phyloP scores from a whole-genome alignment of 176 grass and related monocot species.

The Pharus latifolius region DNA sequence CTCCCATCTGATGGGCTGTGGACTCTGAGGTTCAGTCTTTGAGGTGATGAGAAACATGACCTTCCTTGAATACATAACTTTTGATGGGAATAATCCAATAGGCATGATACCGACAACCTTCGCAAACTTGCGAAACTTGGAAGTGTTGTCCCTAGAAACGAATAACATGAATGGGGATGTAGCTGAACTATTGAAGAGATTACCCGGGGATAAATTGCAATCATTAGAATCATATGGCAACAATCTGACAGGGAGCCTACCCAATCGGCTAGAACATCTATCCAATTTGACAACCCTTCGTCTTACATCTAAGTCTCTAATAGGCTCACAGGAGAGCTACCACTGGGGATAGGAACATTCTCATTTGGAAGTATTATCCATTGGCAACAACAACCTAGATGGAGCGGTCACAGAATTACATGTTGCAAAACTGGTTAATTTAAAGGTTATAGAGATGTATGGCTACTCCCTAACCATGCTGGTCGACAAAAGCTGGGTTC shows the following conservation, averaged over 20 bases:
- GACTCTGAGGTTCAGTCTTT: neutral
- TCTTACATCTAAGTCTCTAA: neutral
- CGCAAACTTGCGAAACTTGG: neutral
- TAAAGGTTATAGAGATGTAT: neutral
- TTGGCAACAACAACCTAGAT: neutral
- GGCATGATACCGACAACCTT: neutral
- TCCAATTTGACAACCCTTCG: neutral
- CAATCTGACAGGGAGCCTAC: neutral
- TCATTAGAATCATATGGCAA: neutral
- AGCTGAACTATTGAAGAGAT: neutral
- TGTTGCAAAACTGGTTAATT: neutral
- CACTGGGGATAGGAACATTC: neutral
- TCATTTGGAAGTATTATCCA: neutral
- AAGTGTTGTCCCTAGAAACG: neutral
- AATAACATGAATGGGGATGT: neutral
- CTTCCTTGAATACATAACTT: fast-evolving
- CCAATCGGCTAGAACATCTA: neutral
- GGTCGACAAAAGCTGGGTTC: neutral
- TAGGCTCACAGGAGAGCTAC: neutral
- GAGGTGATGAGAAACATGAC: neutral
- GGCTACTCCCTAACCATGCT: neutral
- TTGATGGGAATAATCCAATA: neutral
- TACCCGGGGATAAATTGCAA: neutral
- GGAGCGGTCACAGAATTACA: neutral
- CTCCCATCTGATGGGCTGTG: fast-evolving